These are phyloP conservation scores for Rosa multiflora DNA, from an alignment of 306 rosid species.

Conservation along the genomic window DNA sequence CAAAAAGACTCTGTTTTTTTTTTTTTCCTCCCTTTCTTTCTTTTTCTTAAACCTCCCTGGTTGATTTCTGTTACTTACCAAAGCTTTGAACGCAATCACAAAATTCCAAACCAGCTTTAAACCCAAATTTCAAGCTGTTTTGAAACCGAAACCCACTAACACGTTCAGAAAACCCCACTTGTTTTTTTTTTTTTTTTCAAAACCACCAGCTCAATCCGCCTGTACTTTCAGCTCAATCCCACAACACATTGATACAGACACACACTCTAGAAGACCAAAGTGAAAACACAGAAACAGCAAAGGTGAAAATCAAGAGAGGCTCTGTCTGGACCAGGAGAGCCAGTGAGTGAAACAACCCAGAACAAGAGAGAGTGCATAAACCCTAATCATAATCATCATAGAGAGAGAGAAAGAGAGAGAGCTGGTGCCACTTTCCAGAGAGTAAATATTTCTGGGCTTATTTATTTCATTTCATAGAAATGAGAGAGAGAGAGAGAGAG, in stretches of 20 bases:
- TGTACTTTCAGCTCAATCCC: not conserved
- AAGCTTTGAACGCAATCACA: constrained; percentile 10
- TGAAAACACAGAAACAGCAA: constrained; percentile 19
- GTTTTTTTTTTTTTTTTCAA: not conserved
- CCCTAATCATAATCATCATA: constrained; percentile 38
- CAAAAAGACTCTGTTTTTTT: not conserved
- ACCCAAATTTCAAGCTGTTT: not conserved
- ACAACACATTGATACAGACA: not conserved
- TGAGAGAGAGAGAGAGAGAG: not conserved
- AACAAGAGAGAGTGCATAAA: constrained; percentile 27
- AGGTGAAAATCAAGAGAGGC: not conserved
- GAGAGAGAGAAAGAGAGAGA: not conserved
- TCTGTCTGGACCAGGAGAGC: constrained; percentile 28
- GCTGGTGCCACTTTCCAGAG: constrained; percentile 6
- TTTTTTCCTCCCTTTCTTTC: not conserved
- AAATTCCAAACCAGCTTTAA: not conserved
- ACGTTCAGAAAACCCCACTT: not conserved
- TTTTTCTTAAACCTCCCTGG: not conserved
- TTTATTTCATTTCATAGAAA: not conserved
- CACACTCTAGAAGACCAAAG: constrained; percentile 15
- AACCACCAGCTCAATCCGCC: not conserved
- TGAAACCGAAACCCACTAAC: not conserved
- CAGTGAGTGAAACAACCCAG: constrained; percentile 23
- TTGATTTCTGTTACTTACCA: constrained; percentile 17
- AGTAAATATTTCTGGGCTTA: not conserved